Evolutionary conservation across 176 grass and related monocot species (phyloP), one percentile per base, ranked within the genome.

Genomic region (Eleusine coracana): DNA sequence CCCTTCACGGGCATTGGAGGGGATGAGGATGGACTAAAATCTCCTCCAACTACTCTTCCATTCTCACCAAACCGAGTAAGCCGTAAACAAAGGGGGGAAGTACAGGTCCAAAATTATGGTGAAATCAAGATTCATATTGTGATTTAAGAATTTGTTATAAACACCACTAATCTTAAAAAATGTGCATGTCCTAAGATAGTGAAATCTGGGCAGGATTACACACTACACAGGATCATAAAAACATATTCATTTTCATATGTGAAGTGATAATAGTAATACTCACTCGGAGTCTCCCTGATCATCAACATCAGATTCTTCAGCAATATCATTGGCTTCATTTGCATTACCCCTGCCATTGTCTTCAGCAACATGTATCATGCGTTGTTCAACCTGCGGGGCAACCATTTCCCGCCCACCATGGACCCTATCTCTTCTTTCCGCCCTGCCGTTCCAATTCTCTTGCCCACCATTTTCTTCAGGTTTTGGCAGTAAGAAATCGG

Each of bases 241-340:
- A 42, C 2, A 48, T 42, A 54, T 3, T 17, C 0, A 18, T 79
- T 62, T 31, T n/a, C 48, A 88, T 4, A 67, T 38, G 74, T 86
- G 3, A 44, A 71, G 29, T 58, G 18, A 76, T 56, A 61, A 59
- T 20, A 3, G 16, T 54, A 80, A 80, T 40, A 76, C 93, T 88
- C 84, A 99, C 97, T 99, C 97, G 20, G 93, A 93, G 87, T 99
- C 91, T 68, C 79, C 87, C 73, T 96, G 93, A 65, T 94, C 97
- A 85, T 96, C 89, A 10, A 68, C 49, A 74, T 99, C 93, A 90
- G 85, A 88, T 82, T 96, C 96, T 88, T 99, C 93, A 81, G 72
- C 79, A 29, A 77, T 40, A 49, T 90, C 89, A 82, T 87, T 87
- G 62, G 80, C 88, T 73, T 87, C 86, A 83, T 82, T 81, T 56